Base-by-base conservation (phyloP, 371 early-diverging fungal species). In the Lichtheimia hyalospora region DNA sequence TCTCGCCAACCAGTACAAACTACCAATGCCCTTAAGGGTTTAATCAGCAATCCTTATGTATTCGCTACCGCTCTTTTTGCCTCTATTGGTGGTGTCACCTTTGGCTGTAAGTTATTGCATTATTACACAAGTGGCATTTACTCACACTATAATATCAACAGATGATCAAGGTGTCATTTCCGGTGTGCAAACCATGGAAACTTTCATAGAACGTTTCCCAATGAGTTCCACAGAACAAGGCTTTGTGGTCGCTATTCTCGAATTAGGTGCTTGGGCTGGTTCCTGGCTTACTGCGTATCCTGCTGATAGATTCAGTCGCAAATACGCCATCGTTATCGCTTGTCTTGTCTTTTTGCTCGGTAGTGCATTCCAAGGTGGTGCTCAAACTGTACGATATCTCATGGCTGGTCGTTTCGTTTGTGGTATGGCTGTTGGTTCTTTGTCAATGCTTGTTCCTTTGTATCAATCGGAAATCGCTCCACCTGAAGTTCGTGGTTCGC, bases 381-480 rank as follows among this genome's bases (percentile, higher is more conserved):
- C 89, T n/a, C 64, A 66, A 58, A 73, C 68, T 56, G 65, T 79
- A 27, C 73, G 58, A 40, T 75, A 84, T 75, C 73, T 93, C 41
- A 69, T 87, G 44, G 81, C 71, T 24, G 93, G 92, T 21, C 89
- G 97, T 23, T 82, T 92, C 56, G 65, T 95, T 16, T 82, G 83
- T 58, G 97, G 97, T 63, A 63, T 95, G 46, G 90, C 87, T 24
- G 84, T 94, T 48, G 98, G 98, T 69, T 74, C 90, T 43, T 79
- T 92, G 6, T 92, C 92, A 68, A 87, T 87, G 83, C 74, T 85
- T 56, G 95, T 94, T 54, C 67, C 86, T 59, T 67, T 15, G 96
- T 98, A 92, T 73, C 91, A 96, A 73, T 88, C 93, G 20, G 94
- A 96, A 55, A 86, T 96, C n/a, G 86, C 96, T 10, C 90, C 96